phyloP scores from a whole-genome alignment of 192 early-diverging fungal genomes.

The Spinellus fusiger region DNA sequence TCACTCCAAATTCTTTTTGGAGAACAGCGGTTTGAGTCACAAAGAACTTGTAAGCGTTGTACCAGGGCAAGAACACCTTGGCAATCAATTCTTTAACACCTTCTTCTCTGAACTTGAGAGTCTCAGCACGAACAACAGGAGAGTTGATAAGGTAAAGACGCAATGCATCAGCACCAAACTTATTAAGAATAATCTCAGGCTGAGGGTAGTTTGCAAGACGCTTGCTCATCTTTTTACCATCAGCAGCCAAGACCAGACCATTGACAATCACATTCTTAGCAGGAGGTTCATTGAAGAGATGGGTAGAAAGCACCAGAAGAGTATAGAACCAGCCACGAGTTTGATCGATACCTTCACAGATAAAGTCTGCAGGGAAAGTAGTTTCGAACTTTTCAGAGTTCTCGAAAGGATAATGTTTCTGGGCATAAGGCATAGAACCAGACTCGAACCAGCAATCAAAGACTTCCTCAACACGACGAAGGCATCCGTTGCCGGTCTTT shows the following conservation, averaged over 20 bases:
- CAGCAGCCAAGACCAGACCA: slow-evolving; percentile 91
- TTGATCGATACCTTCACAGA: slow-evolving; percentile 99
- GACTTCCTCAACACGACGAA: slow-evolving; percentile 90
- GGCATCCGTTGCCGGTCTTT: slow-evolving; percentile 72
- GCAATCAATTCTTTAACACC: slow-evolving; percentile 94
- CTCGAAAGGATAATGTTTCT: slow-evolving; percentile 99
- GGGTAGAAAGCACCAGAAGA: slow-evolving; percentile 91
- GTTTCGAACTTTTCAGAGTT: slow-evolving; percentile 82
- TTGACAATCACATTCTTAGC: slow-evolving; percentile 98
- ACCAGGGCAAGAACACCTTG: slow-evolving; percentile 96
- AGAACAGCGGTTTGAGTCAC: slow-evolving; percentile 80
- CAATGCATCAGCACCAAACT: slow-evolving; percentile 92
- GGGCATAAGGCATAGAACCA: slow-evolving; percentile 98
- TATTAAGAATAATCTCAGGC: slow-evolving; percentile 72
- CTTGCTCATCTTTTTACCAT: slow-evolving; percentile 99
- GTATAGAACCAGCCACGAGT: slow-evolving; percentile 99
- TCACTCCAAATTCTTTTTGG: slow-evolving; percentile 78
- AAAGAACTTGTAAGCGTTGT: slow-evolving; percentile 98
- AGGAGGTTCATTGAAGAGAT: slow-evolving; percentile 91
- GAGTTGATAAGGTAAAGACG: slow-evolving; percentile 96
- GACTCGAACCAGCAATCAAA: slow-evolving; percentile 99
- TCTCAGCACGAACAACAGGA: slow-evolving; percentile 94
- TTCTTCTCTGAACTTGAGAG: slow-evolving; percentile 92
- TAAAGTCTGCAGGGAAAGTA: slow-evolving; percentile 97
- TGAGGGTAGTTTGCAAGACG: slow-evolving; percentile 98